Conservation (phyloP, 768 basidiomycete genomes). For the Suillus subaureus region DNA sequence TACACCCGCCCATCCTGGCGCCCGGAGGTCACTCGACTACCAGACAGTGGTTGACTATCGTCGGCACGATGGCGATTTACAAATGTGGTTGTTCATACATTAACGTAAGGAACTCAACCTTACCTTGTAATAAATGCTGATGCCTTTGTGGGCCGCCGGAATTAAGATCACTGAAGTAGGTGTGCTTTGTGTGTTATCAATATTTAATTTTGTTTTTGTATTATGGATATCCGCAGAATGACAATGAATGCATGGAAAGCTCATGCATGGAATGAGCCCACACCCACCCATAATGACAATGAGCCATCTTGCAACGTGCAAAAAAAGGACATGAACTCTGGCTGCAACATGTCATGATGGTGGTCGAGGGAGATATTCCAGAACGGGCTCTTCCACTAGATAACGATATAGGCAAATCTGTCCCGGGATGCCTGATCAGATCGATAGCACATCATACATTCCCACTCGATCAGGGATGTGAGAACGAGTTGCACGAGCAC, state of each 20-base stretch:
- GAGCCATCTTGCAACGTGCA: conserved; percentile 5
- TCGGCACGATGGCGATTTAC: background rate
- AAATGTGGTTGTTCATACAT: background rate
- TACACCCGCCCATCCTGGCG: background rate
- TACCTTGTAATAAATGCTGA: background rate
- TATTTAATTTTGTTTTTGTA: background rate
- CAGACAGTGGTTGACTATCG: background rate
- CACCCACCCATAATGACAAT: background rate
- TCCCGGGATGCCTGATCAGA: conserved; percentile 21
- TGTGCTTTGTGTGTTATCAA: background rate
- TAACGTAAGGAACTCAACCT: background rate
- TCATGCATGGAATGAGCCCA: background rate
- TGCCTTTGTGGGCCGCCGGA: background rate
- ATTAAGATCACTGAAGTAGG: background rate
- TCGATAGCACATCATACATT: conserved; percentile 16
- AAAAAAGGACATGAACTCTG: background rate
- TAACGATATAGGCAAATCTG: conserved; percentile 16
- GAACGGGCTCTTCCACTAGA: conserved; percentile 14
- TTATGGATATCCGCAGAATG: background rate
- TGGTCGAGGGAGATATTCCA: conserved; percentile 25
- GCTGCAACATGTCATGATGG: conserved; percentile 18
- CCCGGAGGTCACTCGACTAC: background rate
- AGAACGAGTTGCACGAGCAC: conserved; percentile 15
- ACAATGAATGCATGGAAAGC: too few relatives aligned
- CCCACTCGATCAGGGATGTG: conserved; percentile 15